Evolutionary conservation across 441 rosid species (phyloP), one percentile per base, ranked within the genome.

Genomic region (Gossypium aridum): DNA sequence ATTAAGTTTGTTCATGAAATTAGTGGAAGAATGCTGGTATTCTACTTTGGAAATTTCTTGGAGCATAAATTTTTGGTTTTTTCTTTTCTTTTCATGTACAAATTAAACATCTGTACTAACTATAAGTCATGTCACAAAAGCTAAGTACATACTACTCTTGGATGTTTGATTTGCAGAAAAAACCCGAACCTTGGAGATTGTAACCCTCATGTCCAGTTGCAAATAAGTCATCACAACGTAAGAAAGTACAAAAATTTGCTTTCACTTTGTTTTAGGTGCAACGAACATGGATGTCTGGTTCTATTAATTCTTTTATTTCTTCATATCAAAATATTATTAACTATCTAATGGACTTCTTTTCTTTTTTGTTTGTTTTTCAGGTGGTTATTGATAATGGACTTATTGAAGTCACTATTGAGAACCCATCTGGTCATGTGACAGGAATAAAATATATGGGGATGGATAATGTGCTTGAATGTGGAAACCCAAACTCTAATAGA

Each of bases 311-410:
- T 55, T 55, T 7, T 55, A 17, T 4, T 55, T 81, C 13, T 73
- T 9, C 23, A 12, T 25, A 61, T 61, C 19, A 25, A 23, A 13
- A n/a, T 13, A 57, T 61, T 26, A 25, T 61, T 13, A 14, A 26
- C n/a, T 5, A 14, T 62, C 45, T 14, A 62, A 62, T 28, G 22
- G 39, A 25, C 0, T 25, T 17, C 4, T 3, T 71, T 66, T 73
- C 1, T 31, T 31, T 25, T 20, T 1, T 31, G 4, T 28, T 4
- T 28, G 6, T 73, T 70, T 73, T 71, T 74, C 85, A 93, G 98
- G 86, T 92, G 34, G 60, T 82, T 51, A 76, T 91, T 28, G 86
- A 83, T 16, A 91, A 91, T 73, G 93, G 92, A 13, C 76, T 89
- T 3, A 71, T 87, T 3, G 75, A 37, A 74, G 84, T 91, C 31